Evolutionary conservation across 2,329 filamentous ascomycete genomes (phyloP).

Genomic region (Lasiodiplodia hormozganensis): DNA sequence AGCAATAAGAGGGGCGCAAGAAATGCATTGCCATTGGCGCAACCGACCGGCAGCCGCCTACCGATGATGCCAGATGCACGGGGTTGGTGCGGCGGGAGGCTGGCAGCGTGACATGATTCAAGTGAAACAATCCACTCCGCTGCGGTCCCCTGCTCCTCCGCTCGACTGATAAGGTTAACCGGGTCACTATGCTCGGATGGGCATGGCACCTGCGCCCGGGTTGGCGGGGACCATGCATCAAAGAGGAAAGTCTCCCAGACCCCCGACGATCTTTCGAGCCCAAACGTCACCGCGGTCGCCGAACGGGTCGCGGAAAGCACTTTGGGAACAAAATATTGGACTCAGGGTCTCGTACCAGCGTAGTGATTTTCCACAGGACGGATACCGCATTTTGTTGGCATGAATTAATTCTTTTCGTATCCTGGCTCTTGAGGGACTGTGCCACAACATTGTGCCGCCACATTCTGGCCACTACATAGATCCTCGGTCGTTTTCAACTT

Average conservation of each 20-base stretch:
- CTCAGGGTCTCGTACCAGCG: conserved; percentile 6
- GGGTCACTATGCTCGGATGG: conserved; percentile 7
- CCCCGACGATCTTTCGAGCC: conserved; percentile 11
- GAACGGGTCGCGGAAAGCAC: conserved; percentile 17
- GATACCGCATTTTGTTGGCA: conserved; percentile 2
- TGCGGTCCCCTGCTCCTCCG: conserved; percentile 18
- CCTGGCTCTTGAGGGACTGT: conserved; percentile 12
- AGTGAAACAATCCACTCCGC: conserved; percentile 19
- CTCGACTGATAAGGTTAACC: conserved; percentile 23
- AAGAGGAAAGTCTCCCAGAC: conserved; percentile 20
- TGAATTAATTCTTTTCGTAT: not conserved
- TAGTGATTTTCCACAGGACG: not conserved
- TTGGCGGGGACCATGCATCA: conserved; percentile 10
- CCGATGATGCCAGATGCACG: conserved; percentile 21
- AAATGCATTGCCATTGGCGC: conserved; percentile 6
- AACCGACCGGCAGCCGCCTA: conserved; percentile 4
- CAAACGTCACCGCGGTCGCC: not conserved
- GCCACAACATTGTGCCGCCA: not conserved
- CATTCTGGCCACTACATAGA: conserved; percentile 13
- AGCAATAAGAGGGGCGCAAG: not conserved
- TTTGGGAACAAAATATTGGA: conserved; percentile 5
- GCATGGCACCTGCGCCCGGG: conserved; percentile 9
- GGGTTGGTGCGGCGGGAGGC: conserved; percentile 17
- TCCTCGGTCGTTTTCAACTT: not conserved
- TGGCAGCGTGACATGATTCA: conserved; percentile 23